Evolutionary conservation across 1,284 basidiomycete species (phyloP).

Genomic region (Trametes sp.): DNA sequence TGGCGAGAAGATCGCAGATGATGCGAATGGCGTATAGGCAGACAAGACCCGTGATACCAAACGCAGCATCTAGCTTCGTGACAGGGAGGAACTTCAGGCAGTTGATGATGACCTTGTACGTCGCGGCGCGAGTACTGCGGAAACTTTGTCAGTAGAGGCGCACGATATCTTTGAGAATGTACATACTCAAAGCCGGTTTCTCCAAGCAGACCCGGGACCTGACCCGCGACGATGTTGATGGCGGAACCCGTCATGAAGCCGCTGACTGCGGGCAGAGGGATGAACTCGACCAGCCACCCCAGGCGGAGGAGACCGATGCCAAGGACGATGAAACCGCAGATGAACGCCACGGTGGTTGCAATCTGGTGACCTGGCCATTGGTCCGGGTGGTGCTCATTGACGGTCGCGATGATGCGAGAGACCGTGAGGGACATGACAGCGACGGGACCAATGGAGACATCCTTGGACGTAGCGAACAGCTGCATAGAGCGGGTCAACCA

Average conservation of each 20-base stretch:
- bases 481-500: constrained; percentile 39
- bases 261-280: constrained; percentile 89
- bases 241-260: constrained; percentile 95
- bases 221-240: constrained; percentile 86
- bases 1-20: constrained; percentile 62
- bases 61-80: constrained; percentile 87
- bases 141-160: background rate
- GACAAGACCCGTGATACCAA: constrained; percentile 83
- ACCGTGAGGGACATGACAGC: constrained; percentile 97
- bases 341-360: constrained; percentile 86
- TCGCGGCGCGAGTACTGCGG: constrained; percentile 80
- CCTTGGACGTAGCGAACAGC: constrained; percentile 94
- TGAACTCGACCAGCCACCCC: constrained; percentile 97
- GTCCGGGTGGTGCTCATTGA: constrained; percentile 60
- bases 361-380: constrained; percentile 77
- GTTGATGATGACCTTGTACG: constrained; percentile 92
- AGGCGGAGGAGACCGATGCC: constrained; percentile 91
- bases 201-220: constrained; percentile 88
- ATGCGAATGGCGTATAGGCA: constrained; percentile 82
- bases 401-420: constrained; percentile 80
- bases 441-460: constrained; percentile 95
- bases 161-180: background rate
- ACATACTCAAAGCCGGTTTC: constrained; percentile 82
- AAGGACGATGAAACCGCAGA: constrained; percentile 94
- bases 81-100: constrained; percentile 84